Percentiles rank a stretch among this genome's conserved stretches.
phyloP scores from a whole-genome alignment of 2,329 filamentous ascomycete genomes.

The Drechslera avenae region DNA sequence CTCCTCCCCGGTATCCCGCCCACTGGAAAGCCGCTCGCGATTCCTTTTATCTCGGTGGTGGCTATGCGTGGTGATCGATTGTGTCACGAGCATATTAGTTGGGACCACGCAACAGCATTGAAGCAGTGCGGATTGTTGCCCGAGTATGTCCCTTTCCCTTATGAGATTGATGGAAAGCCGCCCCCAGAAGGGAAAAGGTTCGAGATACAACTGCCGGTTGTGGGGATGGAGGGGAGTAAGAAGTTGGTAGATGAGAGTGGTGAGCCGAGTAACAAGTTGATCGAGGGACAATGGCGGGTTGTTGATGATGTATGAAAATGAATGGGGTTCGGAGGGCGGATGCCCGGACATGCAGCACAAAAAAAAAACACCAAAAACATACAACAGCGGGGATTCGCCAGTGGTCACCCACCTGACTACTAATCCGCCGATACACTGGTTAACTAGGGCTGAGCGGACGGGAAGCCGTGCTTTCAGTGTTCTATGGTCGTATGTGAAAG shows the following conservation, averaged over 20 bases:
- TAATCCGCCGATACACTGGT: too few relatives aligned
- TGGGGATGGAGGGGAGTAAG: slow-evolving; percentile 59
- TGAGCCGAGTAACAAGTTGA: slow-evolving; percentile 63
- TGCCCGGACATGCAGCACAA: too few relatives aligned
- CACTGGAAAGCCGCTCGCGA: slow-evolving; percentile 49
- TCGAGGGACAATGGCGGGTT: slow-evolving; percentile 41
- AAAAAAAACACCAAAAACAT: too few relatives aligned
- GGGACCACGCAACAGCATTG: slow-evolving; percentile 70
- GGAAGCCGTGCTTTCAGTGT: too few relatives aligned
- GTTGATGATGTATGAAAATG: slow-evolving; percentile 31
- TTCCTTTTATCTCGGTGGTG: slow-evolving; percentile 69
- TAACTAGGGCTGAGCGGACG: too few relatives aligned
- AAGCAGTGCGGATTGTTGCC: slow-evolving; percentile 67
- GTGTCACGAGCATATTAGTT: slow-evolving; percentile 73
- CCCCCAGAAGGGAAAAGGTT: slow-evolving; percentile 51
- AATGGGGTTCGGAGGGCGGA: too few relatives aligned
- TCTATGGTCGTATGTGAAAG: too few relatives aligned
- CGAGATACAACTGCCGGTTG: slow-evolving; percentile 67
- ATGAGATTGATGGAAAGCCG: slow-evolving; percentile 34
- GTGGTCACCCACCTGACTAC: too few relatives aligned
- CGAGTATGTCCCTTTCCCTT: slow-evolving; percentile 67
- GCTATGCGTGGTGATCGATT: slow-evolving; percentile 71
- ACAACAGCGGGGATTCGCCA: too few relatives aligned
- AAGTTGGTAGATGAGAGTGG: slow-evolving; percentile 59
- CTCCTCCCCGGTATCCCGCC: slow-evolving; percentile 44